Evolutionary conservation across 176 grass and related monocot genomes (phyloP), one percentile per base, ranked within the genome.

Genomic region (Musa acuminata): DNA sequence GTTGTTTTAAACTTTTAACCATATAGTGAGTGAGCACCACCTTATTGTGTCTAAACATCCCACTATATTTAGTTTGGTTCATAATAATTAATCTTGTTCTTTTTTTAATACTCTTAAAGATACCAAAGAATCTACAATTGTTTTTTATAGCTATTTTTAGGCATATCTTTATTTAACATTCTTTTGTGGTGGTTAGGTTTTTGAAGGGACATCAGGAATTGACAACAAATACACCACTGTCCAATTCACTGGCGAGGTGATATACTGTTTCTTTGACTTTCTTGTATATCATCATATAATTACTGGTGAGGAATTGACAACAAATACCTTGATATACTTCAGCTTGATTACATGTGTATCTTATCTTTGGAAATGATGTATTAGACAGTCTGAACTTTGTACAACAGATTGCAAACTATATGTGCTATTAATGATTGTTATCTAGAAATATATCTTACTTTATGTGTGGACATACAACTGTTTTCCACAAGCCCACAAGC

Each of bases 151-250:
- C 13, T 79, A 49, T 55, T 74, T 55, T 9, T 74, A 11, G 4
- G 2, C 16, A 17, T 51, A 8, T 23, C 20, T n/a, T 60, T 14
- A 51, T 3, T 70, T 64, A 8, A 29, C 21, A 29, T 72, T 20
- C 23, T 63, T 62, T 55, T 59, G 8, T 80, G 55, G 64, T 87
- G 69, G 49, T 80, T 73, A 97, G 94, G 94, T 98, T 24, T 98
- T 98, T 75, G 94, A 98, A 86, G 94, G 94, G 11, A 98, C 94
- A 71, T 93, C 94, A 66, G 94, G 94, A 85, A 98, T 98, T 69
- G 94, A 98, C 82, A 98, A 73, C 82, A 98, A 98, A 80, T 98
- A 89, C 58, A 98, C 94, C 35, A 98, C 94, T 48, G 94, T 98
- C 19, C 94, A 98, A 77, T 98, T 98, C 82, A 98, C 94, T 8